Conservation (phyloP, 1,284 basidiomycete genomes). For the Boletus nobilissimus region DNA sequence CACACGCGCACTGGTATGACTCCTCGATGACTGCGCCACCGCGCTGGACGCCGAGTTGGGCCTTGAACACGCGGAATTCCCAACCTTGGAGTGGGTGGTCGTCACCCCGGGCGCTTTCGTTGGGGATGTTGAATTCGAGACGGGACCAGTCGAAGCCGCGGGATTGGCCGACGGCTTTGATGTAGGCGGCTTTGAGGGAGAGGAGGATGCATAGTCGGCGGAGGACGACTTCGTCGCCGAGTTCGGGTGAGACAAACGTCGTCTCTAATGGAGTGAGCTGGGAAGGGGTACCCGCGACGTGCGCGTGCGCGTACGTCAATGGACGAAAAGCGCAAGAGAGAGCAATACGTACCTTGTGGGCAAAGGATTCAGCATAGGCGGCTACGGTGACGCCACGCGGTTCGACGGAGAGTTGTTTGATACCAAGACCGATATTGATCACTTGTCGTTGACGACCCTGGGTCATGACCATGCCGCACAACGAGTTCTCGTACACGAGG, state of each 20-base stretch:
- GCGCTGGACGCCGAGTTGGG: conserved; percentile 73
- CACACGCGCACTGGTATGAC: conserved; percentile 76
- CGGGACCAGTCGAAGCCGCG: conserved; percentile 81
- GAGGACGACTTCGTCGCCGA: conserved; percentile 69
- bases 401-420: conserved; percentile 70
- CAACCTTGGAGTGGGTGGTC: conserved; percentile 74
- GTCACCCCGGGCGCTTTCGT: conserved; percentile 69
- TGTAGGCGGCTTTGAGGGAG: conserved; percentile 80
- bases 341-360: conserved; percentile 69
- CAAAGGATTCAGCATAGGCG: conserved; percentile 73
- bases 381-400: conserved; percentile 65
- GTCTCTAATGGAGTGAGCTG: conserved; percentile 74
- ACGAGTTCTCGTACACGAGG: conserved; percentile 69
- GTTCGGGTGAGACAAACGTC: conserved; percentile 59
- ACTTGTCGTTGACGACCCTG: conserved; percentile 79
- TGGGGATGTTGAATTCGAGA: conserved; percentile 79
- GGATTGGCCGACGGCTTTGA: conserved; percentile 82
- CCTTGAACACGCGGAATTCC: conserved; percentile 84
- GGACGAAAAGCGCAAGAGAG: neutral
- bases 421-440: conserved; percentile 78
- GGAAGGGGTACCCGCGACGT: no score
- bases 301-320: neutral
- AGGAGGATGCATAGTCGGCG: conserved; percentile 79
- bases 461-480: conserved; percentile 84
- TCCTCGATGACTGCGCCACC: conserved; percentile 65